Evolutionary conservation across 371 early-diverging fungal species (phyloP).

Genomic region (Nematocida minor): DNA sequence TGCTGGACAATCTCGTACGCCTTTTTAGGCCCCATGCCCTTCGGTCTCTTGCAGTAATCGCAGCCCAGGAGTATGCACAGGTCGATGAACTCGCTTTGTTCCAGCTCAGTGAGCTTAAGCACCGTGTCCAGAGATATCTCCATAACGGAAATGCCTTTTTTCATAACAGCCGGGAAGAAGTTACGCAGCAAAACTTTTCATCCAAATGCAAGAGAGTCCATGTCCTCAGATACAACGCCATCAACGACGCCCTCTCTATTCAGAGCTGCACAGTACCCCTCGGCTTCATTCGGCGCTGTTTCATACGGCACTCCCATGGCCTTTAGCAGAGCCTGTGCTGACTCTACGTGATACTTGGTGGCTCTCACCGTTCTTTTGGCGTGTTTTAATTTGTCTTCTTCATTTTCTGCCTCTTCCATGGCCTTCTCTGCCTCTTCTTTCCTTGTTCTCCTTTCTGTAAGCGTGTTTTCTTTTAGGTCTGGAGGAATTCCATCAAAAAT

Average conservation of each 20-base stretch:
- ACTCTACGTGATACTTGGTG: slow-evolving; percentile 83
- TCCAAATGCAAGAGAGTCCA: slow-evolving; percentile 95
- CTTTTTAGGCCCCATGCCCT: slow-evolving; percentile 80
- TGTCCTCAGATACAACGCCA: slow-evolving; percentile 95
- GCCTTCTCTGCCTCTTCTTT: slow-evolving; percentile 66
- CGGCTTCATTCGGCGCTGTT: slow-evolving; percentile 95
- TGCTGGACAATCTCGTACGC: slow-evolving; percentile 80
- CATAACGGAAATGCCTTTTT: slow-evolving; percentile 76
- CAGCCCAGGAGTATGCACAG: slow-evolving; percentile 96
- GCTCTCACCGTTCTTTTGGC: slow-evolving; percentile 83
- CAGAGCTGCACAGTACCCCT: slow-evolving; percentile 93
- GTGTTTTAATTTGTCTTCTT: slow-evolving; percentile 77
- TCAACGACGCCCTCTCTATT: slow-evolving; percentile 79
- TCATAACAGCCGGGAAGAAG: slow-evolving; percentile 80
- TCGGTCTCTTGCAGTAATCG: slow-evolving; percentile 92
- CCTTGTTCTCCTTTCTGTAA: slow-evolving; percentile 76
- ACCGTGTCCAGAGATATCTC: slow-evolving; percentile 78
- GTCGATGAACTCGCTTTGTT: slow-evolving; percentile 83
- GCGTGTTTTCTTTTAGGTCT: slow-evolving; percentile 71
- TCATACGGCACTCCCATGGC: slow-evolving; percentile 94
- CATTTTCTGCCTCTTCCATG: slow-evolving; percentile 53
- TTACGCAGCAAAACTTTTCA: slow-evolving; percentile 84
- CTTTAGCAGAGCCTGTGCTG: slow-evolving; percentile 78
- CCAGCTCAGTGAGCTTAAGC: slow-evolving; percentile 74
- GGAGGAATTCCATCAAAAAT: slow-evolving; percentile 99